Percentiles rank a stretch among this genome's conserved stretches.
These are phyloP conservation scores for Fonsecaea monophora DNA, from an alignment of 2,329 filamentous ascomycete species.

Conservation along the genomic window DNA sequence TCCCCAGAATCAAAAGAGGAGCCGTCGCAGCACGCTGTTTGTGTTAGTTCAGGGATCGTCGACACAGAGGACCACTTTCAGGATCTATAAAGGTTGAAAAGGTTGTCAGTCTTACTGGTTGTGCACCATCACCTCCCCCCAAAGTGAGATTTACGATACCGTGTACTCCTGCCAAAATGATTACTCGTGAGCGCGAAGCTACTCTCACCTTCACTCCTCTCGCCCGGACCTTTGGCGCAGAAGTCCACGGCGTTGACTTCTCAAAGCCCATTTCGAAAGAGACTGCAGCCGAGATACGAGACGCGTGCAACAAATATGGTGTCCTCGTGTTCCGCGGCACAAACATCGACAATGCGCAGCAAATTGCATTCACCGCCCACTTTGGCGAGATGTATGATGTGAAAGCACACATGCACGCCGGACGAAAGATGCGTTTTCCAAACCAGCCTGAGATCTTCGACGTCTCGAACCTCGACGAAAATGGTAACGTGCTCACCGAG, in stretches of 20 bases:
- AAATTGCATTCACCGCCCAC: slow-evolving; percentile 2
- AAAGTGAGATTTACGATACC: neutral
- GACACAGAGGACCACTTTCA: neutral
- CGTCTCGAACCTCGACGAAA: slow-evolving; percentile 6
- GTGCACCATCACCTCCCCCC: neutral
- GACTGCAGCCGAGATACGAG: slow-evolving; percentile 7
- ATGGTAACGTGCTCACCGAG: slow-evolving; percentile 1
- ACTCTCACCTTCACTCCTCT: slow-evolving; percentile 6
- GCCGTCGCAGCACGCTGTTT: neutral
- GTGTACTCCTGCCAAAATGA: neutral
- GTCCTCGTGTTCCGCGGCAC: slow-evolving; percentile 11
- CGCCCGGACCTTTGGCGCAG: slow-evolving; percentile 15
- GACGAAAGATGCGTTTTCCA: slow-evolving; percentile 1
- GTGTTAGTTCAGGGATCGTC: neutral
- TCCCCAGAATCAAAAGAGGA: neutral
- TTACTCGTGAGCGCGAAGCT: neutral
- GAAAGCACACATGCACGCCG: neutral
- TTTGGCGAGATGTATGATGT: slow-evolving; percentile 12
- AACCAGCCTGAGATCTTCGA: slow-evolving; percentile 9
- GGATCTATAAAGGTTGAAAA: neutral
- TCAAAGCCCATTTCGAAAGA: slow-evolving; percentile 8
- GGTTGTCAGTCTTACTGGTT: neutral
- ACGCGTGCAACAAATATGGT: slow-evolving; percentile 16
- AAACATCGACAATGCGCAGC: slow-evolving; percentile 2
- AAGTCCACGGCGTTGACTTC: slow-evolving; percentile 19